Evolutionary conservation across 176 grass and related monocot genomes (phyloP), one percentile per base, ranked within the genome.

Genomic region (Thalia dealbata): DNA sequence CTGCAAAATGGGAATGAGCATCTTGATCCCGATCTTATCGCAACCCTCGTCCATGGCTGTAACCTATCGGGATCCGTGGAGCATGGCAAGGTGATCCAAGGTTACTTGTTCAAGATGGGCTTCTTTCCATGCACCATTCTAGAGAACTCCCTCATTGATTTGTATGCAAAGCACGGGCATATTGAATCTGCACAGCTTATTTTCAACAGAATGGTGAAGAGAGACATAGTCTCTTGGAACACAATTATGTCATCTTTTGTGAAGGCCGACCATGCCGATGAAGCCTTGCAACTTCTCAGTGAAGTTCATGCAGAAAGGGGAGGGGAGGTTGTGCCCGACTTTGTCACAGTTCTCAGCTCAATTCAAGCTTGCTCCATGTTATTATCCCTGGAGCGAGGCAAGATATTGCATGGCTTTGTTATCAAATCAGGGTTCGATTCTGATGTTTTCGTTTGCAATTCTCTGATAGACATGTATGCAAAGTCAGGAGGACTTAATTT

Each of bases 201-300:
- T 48, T 92, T 88, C 7, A 30, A 56, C 58, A 76, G 75, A n/a
- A 92, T 92, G 89, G 23, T 29, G 63, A 21, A 30, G 75, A 83
- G 81, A 67, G 89, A 84, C 65, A 86, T 80, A 38, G 78, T 92
- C 23, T 92, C 83, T 25, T 88, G 86, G 89, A 88, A 91, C 83
- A 88, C 89, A 6, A 77, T 91, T 26, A 88, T 88, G 42, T 86
- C 86, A 26, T 84, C 78, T 67, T 77, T 84, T 23, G 63, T 84
- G 50, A 92, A 84, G 81, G 81, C 70, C 70, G 83, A 84, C 30
- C 43, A 46, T 70, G 78, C 82, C 45, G 80, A 81, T 41, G 86
- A 86, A 75, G 78, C 86, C 3, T 58, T 92, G 56, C 78, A 86
- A 1, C 75, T 73, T 79, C 85, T 88, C 72, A 76, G 58, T 18